Base-by-base conservation (phyloP, 768 basidiomycete genomes). In the Boletus edulis region DNA sequence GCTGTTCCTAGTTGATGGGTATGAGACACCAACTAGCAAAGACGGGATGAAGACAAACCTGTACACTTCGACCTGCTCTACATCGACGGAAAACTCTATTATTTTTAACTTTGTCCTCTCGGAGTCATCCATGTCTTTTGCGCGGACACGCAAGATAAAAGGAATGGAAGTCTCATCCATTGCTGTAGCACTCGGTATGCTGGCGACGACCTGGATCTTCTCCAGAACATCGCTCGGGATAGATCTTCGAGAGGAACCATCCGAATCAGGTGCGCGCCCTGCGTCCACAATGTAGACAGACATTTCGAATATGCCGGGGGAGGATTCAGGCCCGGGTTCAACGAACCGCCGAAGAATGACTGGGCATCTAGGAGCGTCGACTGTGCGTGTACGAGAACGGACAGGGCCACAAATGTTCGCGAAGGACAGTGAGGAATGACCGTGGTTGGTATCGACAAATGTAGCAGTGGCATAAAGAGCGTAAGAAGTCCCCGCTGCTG, bases 391-490 rank as follows among this genome's bases (percentile, higher is more conserved):
- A 27, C 76, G 79, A 40, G 76, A 76, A 52, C 78, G 77, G 65
- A 84, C 81, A 11, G 83, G 76, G 10, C 81, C 69, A 60, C 85
- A 91, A 20, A 89, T 69, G 8, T 75, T 72, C 2, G 78, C 75
- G 40, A 87, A 66, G 43, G 76, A 78, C 71, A 81, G 81, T 4
- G 74, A 62, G 9, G 73, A 61, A 49, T 62, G 62, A 43, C 68
- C 63, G 4, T 81, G 81, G 29, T 79, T 80, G 37, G 78, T 49
- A 51, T 76, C 70, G 27, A 75, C 60, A 62, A 84, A 85, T 58
- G 80, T 83, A 10, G 86, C 88, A 24, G 81, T 81, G 15, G 89
- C 87, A 58, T 80, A 82, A 27, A 93, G 75, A 18, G 77, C 75
- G 65, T 93, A 93, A 51, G 78, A 79, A 7, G 82, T 81, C 20